Conservation (phyloP, 2,329 filamentous ascomycete genomes). For the Pseudofabraea citricarpa region DNA sequence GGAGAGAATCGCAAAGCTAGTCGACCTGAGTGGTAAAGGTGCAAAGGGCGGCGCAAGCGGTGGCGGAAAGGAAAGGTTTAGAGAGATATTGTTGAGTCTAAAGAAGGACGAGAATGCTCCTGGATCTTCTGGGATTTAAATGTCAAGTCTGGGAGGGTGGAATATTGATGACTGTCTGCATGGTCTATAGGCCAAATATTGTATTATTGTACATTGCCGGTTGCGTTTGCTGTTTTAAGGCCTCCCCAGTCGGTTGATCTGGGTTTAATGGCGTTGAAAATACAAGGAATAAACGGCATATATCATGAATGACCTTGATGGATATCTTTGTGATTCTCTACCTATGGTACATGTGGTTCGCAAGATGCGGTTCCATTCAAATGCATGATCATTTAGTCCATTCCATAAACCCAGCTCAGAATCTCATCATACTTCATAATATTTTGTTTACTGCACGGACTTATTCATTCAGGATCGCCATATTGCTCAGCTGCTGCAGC, state of each 20-base stretch:
- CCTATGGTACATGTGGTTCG: no score
- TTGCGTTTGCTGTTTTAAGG: constrained; percentile 18
- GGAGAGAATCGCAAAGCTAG: constrained; percentile 96
- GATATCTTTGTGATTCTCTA: not conserved
- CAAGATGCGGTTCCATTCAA: no score
- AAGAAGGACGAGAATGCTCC: constrained; percentile 89
- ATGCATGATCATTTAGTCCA: no score
- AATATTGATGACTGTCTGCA: constrained; percentile 20
- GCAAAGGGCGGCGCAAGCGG: constrained; percentile 79
- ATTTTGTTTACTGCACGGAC: no score
- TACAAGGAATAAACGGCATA: constrained; percentile 22
- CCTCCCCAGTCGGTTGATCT: constrained; percentile 19
- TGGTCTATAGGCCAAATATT: constrained; percentile 15
- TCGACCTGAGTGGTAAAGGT: constrained; percentile 96
- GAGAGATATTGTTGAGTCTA: constrained; percentile 80
- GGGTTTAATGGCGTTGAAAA: constrained; percentile 26
- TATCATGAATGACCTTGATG: constrained; percentile 6
- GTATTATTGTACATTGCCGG: constrained; percentile 24
- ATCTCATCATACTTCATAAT: no score
- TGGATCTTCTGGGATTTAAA: constrained; percentile 58
- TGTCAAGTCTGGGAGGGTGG: constrained; percentile 20
- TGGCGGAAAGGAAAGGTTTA: constrained; percentile 93
- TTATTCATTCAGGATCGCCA: not conserved
- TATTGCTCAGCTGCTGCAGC: constrained; percentile 10
- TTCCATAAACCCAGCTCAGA: no score